Conservation (phyloP, 345 rosid species). For the Melaleuca alternifolia region DNA sequence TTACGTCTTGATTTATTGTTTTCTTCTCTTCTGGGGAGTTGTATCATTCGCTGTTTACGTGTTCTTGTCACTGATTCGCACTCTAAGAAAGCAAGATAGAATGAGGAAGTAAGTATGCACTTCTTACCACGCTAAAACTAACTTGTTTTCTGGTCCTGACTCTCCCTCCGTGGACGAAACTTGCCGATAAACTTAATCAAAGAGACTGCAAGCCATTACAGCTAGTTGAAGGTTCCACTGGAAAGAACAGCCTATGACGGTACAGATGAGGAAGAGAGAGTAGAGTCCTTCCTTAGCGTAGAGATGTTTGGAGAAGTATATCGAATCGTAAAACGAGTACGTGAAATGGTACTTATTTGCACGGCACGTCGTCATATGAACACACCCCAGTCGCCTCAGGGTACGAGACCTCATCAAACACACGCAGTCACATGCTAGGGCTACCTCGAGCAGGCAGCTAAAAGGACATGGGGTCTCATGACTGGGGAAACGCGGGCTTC, state of each 20-base stretch:
- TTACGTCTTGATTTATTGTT: background rate
- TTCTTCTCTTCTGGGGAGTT: background rate
- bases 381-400: background rate
- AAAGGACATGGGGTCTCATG: background rate
- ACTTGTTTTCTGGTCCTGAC: background rate
- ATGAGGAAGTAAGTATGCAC: too few species aligned
- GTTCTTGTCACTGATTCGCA: background rate
- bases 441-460: background rate
- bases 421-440: background rate
- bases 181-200: too few species aligned
- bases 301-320: background rate
- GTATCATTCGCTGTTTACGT: background rate
- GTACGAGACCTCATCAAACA: background rate
- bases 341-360: rapidly evolving
- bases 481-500: background rate
- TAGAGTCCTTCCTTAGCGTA: too few species aligned
- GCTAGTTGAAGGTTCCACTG: too few species aligned
- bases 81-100: background rate
- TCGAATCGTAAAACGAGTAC: background rate
- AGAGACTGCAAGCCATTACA: background rate
- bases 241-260: background rate
- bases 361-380: background rate
- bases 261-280: background rate
- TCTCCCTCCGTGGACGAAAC: too few species aligned
- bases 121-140: background rate